Conservation (phyloP, 2,329 filamentous ascomycete genomes). For the Domatiomyces globalis region DNA sequence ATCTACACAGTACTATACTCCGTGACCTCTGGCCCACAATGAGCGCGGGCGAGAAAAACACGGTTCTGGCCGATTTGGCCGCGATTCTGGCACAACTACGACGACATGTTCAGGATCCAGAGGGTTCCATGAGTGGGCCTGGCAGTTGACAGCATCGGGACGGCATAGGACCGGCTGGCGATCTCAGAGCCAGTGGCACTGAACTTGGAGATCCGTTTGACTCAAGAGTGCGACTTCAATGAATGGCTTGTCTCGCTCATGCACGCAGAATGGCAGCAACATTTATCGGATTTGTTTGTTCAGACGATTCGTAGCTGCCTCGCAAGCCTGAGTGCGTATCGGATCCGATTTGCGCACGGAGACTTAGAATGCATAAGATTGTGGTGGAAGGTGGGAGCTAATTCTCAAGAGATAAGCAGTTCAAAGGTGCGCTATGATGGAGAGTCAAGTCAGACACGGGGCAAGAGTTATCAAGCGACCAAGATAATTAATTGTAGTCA, state of each 20-base stretch:
- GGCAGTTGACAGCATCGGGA: not conserved
- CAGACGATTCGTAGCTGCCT: not conserved
- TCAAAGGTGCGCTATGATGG: not conserved
- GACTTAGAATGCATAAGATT: slow-evolving; percentile 4
- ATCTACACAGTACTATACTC: not conserved
- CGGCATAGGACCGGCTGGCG: not conserved
- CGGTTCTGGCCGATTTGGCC: not conserved
- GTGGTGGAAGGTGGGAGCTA: slow-evolving; percentile 2
- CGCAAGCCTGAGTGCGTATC: not conserved
- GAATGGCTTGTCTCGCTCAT: not conserved
- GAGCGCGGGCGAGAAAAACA: not conserved
- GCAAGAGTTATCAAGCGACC: not conserved
- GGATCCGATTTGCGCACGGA: not conserved
- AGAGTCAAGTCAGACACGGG: not conserved
- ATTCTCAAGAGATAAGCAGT: not conserved
- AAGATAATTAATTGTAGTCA: not conserved
- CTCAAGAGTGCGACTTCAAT: slow-evolving; percentile 2
- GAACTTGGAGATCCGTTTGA: slow-evolving; percentile 1
- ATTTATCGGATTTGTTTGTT: not conserved
- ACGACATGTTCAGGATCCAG: not conserved
- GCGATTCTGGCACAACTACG: not conserved
- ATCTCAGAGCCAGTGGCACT: not conserved
- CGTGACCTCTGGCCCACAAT: not conserved
- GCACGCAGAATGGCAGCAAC: not conserved
- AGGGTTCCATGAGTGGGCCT: not conserved